Percentiles rank a stretch among this genome's conserved stretches.
Conservation (phyloP, 73 alveolate genomes). For the Paramecium primaurelia region DNA sequence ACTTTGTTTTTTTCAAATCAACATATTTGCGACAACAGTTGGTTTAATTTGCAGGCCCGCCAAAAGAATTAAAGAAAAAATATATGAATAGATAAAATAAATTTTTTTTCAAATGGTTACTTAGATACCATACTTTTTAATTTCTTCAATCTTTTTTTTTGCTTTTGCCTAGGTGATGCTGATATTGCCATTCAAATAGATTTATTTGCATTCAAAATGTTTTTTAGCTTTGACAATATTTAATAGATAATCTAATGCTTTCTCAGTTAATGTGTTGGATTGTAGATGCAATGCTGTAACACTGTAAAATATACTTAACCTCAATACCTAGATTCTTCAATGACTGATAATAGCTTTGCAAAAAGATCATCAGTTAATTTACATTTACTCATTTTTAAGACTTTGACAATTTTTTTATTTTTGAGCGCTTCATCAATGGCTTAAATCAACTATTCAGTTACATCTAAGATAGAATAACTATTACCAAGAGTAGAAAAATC, state of each 20-base stretch:
- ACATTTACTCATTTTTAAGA: conserved; percentile 32
- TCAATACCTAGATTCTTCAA: background rate
- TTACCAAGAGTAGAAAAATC: conserved; percentile 9
- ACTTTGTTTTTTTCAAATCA: no score
- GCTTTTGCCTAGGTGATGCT: background rate
- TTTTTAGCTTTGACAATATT: background rate
- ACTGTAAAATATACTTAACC: background rate
- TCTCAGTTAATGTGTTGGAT: conserved; percentile 11
- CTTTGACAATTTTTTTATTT: conserved; percentile 1
- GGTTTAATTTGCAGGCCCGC: background rate
- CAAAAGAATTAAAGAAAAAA: background rate
- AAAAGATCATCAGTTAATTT: conserved; percentile 14
- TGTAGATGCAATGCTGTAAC: conserved; percentile 25
- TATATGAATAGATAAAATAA: background rate
- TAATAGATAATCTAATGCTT: background rate
- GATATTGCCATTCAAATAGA: background rate
- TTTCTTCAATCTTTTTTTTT: background rate
- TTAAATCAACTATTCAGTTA: background rate
- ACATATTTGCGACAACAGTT: no score
- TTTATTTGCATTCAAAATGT: background rate
- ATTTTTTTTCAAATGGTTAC: background rate
- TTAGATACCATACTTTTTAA: background rate
- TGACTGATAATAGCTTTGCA: background rate
- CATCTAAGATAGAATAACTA: background rate
- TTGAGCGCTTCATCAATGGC: background rate